These are phyloP conservation scores for Vaccinium darrowii DNA, from an alignment of 148 eudicot genomes.

Conservation along the genomic window DNA sequence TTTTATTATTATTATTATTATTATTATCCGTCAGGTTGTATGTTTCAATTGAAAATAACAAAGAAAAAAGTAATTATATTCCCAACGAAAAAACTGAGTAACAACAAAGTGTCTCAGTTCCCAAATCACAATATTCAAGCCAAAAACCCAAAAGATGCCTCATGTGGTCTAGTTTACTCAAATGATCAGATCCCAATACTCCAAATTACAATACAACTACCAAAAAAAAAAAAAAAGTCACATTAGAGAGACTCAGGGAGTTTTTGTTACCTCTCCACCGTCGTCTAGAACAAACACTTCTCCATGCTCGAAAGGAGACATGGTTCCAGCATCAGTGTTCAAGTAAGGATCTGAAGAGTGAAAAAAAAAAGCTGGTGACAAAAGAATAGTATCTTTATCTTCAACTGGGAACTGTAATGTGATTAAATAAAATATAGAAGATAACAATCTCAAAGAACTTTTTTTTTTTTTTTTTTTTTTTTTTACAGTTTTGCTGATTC, in stretches of 20 bases:
- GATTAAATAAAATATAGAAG: neutral
- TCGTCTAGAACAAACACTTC: constrained; percentile 95
- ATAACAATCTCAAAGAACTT: neutral
- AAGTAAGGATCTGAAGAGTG: constrained; percentile 82
- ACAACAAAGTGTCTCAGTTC: neutral
- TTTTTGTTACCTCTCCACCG: constrained; percentile 78
- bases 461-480: neutral
- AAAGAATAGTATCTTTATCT: neutral
- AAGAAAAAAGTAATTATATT: neutral
- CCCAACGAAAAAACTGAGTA: neutral
- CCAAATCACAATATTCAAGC: neutral
- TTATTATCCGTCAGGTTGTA: neutral
- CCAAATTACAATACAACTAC: neutral
- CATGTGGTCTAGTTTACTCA: neutral
- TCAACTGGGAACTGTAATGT: neutral
- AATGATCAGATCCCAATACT: neutral
- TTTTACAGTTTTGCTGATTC: neutral
- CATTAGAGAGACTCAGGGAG: neutral
- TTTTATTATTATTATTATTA: too few relatives aligned
- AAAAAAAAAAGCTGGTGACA: neutral
- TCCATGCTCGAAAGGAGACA: constrained; percentile 98
- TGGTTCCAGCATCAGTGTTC: constrained; percentile 97
- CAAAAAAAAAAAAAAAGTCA: neutral
- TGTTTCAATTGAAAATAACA: neutral
- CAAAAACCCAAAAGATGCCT: neutral